These are phyloP conservation scores for Blumeriella jaapii DNA, from an alignment of 2,329 filamentous ascomycete genomes.

Conservation along the genomic window DNA sequence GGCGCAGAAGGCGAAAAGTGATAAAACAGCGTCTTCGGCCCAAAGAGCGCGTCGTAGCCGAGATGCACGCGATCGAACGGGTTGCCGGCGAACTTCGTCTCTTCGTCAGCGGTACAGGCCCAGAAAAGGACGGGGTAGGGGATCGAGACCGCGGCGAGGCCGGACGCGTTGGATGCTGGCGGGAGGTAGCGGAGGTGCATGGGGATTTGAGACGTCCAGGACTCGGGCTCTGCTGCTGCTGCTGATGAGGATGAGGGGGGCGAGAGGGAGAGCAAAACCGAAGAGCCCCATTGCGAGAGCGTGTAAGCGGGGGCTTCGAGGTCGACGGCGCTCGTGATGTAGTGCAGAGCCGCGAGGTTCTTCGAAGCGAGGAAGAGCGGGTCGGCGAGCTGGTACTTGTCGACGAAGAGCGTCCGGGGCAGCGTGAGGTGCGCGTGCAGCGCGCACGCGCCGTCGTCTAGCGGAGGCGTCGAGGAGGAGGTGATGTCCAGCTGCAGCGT, in stretches of 20 bases:
- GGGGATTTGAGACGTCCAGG: conserved; percentile 61
- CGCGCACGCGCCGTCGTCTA: conserved; percentile 49
- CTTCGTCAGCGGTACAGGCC: conserved; percentile 63
- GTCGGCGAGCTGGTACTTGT: conserved; percentile 75
- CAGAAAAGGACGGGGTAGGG: conserved; percentile 83
- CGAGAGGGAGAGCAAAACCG: conserved; percentile 46
- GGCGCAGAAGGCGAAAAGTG: conserved; percentile 45
- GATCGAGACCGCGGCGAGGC: conserved; percentile 44
- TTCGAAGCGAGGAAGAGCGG: conserved; percentile 69
- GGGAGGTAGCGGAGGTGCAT: conserved; percentile 76
- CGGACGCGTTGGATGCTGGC: conserved; percentile 39
- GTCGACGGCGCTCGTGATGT: conserved; percentile 67
- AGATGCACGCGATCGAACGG: conserved; percentile 78
- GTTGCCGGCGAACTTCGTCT: conserved; percentile 57
- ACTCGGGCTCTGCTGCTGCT: conserved; percentile 25
- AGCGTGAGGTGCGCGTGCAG: conserved; percentile 75
- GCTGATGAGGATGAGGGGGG: conserved; percentile 8
- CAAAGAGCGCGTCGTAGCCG: conserved; percentile 79
- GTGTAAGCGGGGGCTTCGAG: conserved; percentile 85
- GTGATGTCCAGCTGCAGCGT: conserved; percentile 58
- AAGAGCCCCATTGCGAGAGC: conserved; percentile 66
- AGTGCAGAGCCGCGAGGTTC: conserved; percentile 57
- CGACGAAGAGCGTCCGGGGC: conserved; percentile 70
- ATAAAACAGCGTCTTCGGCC: conserved; percentile 69
- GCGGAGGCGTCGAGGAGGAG: conserved; percentile 36